Evolutionary conservation across 495 filamentous ascomycete genomes (phyloP).

Genomic region (Penicillium cinerascens): DNA sequence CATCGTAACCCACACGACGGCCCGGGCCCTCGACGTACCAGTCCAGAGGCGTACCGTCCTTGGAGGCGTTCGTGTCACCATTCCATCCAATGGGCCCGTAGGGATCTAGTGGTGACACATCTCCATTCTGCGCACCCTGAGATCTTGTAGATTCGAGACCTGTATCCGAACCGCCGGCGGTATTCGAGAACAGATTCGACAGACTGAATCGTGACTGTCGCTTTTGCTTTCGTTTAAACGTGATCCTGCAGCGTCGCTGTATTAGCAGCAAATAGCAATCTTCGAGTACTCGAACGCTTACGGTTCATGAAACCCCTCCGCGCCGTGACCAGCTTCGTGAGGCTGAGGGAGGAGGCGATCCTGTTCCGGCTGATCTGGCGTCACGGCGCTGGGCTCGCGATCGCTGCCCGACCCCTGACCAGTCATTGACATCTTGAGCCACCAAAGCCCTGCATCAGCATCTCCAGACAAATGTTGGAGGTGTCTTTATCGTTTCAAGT

Average conservation of each 20-base stretch:
- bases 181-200: slow-evolving; percentile 53
- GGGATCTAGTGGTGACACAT: slow-evolving; percentile 22
- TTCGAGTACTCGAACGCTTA: slow-evolving; percentile 16
- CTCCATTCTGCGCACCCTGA: slow-evolving; percentile 28
- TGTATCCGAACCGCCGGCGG: slow-evolving; percentile 24
- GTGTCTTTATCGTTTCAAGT: neutral
- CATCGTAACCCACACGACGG: slow-evolving; percentile 88
- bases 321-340: slow-evolving; percentile 27
- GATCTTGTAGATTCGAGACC: slow-evolving; percentile 18
- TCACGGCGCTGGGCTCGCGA: slow-evolving; percentile 8
- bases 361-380: slow-evolving; percentile 11
- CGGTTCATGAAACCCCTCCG: slow-evolving; percentile 47
- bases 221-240: slow-evolving; percentile 84
- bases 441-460: slow-evolving; percentile 20
- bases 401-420: slow-evolving; percentile 20
- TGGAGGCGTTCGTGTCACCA: slow-evolving; percentile 43
- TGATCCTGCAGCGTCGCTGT: slow-evolving; percentile 47
- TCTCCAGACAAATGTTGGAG: slow-evolving; percentile 8
- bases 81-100: slow-evolving; percentile 30
- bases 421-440: slow-evolving; percentile 25
- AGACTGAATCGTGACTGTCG: slow-evolving; percentile 53
- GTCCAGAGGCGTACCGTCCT: slow-evolving; percentile 67
- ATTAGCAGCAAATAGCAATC: slow-evolving; percentile 9
- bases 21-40: slow-evolving; percentile 94
- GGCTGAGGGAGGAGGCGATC: slow-evolving; percentile 7